Evolutionary conservation across 148 eudicot genomes (phyloP).

Genomic region (Fagopyrum homotropicum): DNA sequence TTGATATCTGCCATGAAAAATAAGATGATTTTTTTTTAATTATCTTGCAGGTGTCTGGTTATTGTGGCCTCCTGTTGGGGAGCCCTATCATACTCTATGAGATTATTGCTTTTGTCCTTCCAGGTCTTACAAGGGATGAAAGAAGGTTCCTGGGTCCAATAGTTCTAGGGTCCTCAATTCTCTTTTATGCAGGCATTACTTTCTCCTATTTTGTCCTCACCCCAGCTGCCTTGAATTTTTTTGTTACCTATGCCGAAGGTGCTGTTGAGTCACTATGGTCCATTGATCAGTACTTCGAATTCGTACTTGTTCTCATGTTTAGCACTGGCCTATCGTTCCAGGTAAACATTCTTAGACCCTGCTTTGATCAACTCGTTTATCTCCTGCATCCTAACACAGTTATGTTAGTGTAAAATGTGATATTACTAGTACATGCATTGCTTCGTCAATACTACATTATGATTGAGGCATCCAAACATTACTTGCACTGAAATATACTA

Average conservation of each 20-base stretch:
- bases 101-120: slow-evolving; percentile 87
- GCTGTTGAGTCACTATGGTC: slow-evolving; percentile 98
- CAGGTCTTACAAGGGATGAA: slow-evolving; percentile 83
- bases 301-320: slow-evolving; percentile 90
- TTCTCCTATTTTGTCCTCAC: slow-evolving; percentile 93
- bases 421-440: no score
- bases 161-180: slow-evolving; percentile 83
- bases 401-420: no score
- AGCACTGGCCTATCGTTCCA: slow-evolving; percentile 98
- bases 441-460: no score
- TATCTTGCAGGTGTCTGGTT: slow-evolving; percentile 84
- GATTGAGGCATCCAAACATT: no score
- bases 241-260: slow-evolving; percentile 89
- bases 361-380: neutral
- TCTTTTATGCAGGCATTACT: slow-evolving; percentile 74
- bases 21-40: neutral
- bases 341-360: slow-evolving; percentile 35
- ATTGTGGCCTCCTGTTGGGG: slow-evolving; percentile 90
- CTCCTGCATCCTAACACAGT: no score
- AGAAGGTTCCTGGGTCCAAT: slow-evolving; percentile 89
- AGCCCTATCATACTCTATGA: slow-evolving; percentile 92
- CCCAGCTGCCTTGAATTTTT: slow-evolving; percentile 97
- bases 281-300: slow-evolving; percentile 95
- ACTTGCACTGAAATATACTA: no score
- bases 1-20: neutral